Conservation (phyloP, 1,139 yeast species). For the Pneumocystis oryctolagi region DNA sequence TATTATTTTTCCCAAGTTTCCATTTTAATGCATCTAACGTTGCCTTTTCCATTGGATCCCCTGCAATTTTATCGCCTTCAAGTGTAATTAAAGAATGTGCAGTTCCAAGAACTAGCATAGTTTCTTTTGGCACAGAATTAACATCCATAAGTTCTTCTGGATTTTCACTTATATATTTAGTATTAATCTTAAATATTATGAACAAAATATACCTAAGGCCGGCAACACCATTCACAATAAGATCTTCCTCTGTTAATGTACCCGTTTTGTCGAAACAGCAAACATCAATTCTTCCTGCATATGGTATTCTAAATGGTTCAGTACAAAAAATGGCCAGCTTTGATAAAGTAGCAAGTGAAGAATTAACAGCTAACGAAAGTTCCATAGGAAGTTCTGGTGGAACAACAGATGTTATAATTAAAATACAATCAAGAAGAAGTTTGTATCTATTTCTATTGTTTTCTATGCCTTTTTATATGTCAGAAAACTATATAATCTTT, state of each 20-base stretch:
- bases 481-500: neutral
- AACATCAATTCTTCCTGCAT: slow-evolving; percentile 95
- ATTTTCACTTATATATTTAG: slow-evolving; percentile 19
- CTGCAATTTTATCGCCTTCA: slow-evolving; percentile 65
- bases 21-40: slow-evolving; percentile 80
- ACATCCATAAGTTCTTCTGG: slow-evolving; percentile 38
- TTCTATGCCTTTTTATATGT: slow-evolving; percentile 43
- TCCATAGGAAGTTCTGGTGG: slow-evolving; percentile 99
- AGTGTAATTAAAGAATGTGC: slow-evolving; percentile 90
- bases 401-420: slow-evolving; percentile 91
- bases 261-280: slow-evolving; percentile 99
- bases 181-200: neutral
- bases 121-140: slow-evolving; percentile 46
- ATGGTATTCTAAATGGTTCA: slow-evolving; percentile 95
- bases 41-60: slow-evolving; percentile 98
- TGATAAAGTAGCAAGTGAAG: slow-evolving; percentile 72
- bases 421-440: slow-evolving; percentile 83
- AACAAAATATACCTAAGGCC: slow-evolving; percentile 34
- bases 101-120: slow-evolving; percentile 70
- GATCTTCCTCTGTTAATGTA: slow-evolving; percentile 91
- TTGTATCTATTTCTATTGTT: slow-evolving; percentile 93
- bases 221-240: slow-evolving; percentile 91
- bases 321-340: slow-evolving; percentile 90
- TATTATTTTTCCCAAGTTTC: slow-evolving; percentile 64
- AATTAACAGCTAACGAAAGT: slow-evolving; percentile 92